Conservation (phyloP, 2,329 filamentous ascomycete genomes). For the Zymoseptoria pseudotritici region DNA sequence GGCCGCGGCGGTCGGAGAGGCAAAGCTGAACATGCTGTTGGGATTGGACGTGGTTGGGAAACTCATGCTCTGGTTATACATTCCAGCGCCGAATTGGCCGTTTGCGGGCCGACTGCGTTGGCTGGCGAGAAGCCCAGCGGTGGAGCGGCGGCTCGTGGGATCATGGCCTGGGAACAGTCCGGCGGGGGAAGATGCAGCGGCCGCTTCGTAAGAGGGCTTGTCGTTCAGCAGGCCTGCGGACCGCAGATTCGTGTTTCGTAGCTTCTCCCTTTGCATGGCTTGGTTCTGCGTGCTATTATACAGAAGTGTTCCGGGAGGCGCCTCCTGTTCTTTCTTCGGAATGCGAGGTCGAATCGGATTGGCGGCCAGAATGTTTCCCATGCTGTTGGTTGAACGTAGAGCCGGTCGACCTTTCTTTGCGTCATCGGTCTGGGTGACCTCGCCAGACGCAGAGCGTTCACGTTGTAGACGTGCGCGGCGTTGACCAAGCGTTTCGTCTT, state of each 20-base stretch:
- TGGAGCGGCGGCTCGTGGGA: constrained; percentile 14
- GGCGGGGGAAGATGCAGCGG: constrained; percentile 22
- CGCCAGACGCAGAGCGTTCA: constrained; percentile 46
- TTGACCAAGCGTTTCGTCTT: constrained; percentile 73
- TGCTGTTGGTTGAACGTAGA: constrained; percentile 40
- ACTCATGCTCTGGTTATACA: constrained; percentile 16
- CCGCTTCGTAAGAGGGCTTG: constrained; percentile 21
- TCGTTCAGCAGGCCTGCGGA: constrained; percentile 20
- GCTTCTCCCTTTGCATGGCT: constrained; percentile 30
- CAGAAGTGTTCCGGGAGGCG: constrained; percentile 33
- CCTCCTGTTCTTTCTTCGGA: constrained; percentile 8
- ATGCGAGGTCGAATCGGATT: constrained; percentile 17
- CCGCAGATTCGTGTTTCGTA: constrained; percentile 29
- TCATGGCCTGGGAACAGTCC: constrained; percentile 12
- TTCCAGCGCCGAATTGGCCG: constrained; percentile 28
- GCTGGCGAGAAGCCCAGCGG: constrained; percentile 23
- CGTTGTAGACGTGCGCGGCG: constrained; percentile 66
- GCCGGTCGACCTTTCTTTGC: constrained; percentile 33
- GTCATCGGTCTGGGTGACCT: constrained; percentile 36
- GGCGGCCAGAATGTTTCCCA: constrained; percentile 56
- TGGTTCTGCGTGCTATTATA: constrained; percentile 26
- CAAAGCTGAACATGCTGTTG: constrained; percentile 18
- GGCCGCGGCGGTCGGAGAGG: constrained; percentile 18
- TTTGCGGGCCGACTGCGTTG: constrained; percentile 18
- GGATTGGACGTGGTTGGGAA: constrained; percentile 13